Evolutionary conservation across 202 grass and related monocot genomes (phyloP).

Genomic region (Panicum virgatum): DNA sequence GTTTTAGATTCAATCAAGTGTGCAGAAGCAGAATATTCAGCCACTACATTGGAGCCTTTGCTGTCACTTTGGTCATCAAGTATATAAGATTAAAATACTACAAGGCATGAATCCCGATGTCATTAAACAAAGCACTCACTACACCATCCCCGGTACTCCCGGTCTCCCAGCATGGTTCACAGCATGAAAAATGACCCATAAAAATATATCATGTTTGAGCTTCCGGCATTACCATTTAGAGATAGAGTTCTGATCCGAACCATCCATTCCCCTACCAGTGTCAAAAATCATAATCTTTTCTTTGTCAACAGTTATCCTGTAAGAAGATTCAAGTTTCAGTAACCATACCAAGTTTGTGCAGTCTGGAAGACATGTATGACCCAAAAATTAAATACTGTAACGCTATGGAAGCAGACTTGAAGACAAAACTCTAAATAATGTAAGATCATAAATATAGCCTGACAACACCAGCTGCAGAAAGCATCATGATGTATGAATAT

Average conservation of each 20-base stretch:
- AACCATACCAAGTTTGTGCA: not conserved
- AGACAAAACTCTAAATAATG: not conserved
- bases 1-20: not conserved
- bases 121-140: not conserved
- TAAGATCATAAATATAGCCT: not conserved
- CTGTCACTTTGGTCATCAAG: too few relatives aligned
- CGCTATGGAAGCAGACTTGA: not conserved
- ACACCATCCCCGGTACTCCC: not conserved
- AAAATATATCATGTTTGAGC: not conserved
- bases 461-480: not conserved
- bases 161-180: not conserved
- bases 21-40: not conserved
- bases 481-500: not conserved
- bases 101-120: not conserved
- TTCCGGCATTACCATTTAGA: constrained; percentile 54
- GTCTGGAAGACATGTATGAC: constrained; percentile 1
- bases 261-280: constrained; percentile 63
- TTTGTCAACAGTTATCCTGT: constrained; percentile 49
- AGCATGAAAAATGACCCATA: not conserved
- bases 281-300: constrained; percentile 52
- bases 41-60: not conserved
- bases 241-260: constrained; percentile 54
- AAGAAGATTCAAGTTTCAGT: constrained; percentile 20
- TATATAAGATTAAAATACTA: not conserved
- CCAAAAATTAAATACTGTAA: not conserved